A percentile compares a stretch with the other conserved stretches of the same genome.
These are phyloP conservation scores for Areca catechu DNA, from an alignment of 176 grass and related monocot genomes.

Conservation along the genomic window DNA sequence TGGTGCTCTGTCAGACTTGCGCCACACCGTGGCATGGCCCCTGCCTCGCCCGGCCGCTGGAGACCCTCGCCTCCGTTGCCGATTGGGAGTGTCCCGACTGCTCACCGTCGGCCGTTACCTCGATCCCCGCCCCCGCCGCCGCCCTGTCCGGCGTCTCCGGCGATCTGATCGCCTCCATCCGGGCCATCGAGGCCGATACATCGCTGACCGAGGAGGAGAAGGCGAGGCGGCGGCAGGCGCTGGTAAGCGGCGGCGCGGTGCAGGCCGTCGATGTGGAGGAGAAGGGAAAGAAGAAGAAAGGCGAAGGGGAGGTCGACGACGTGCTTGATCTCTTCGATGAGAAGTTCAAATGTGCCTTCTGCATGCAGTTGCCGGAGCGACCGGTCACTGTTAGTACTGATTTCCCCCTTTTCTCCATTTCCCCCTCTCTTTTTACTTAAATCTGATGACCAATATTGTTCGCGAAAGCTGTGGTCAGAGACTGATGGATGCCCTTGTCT, in stretches of 20 bases:
- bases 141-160: neutral
- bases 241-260: conserved; percentile 31
- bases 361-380: too few species aligned
- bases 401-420: neutral
- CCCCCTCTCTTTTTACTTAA: neutral
- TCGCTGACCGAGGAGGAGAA: conserved; percentile 62
- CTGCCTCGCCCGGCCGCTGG: conserved; percentile 49
- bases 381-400: too few species aligned
- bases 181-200: conserved; percentile 52
- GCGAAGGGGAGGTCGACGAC: conserved; percentile 1
- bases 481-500: too few species aligned
- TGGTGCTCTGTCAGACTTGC: conserved; percentile 59
- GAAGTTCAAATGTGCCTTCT: too few species aligned
- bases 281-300: conserved; percentile 3
- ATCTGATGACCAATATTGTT: too few species aligned
- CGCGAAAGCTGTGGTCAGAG: too few species aligned
- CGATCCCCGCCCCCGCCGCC: neutral
- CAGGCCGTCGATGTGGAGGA: neutral
- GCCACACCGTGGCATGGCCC: conserved; percentile 78
- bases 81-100: conserved; percentile 84
- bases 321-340: conserved; percentile 40
- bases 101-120: conserved; percentile 5
- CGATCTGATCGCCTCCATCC: conserved; percentile 50
- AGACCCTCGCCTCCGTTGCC: conserved; percentile 42
- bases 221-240: conserved; percentile 56